phyloP scores from a whole-genome alignment of 495 filamentous ascomycete genomes.

The Penicillium salamii region DNA sequence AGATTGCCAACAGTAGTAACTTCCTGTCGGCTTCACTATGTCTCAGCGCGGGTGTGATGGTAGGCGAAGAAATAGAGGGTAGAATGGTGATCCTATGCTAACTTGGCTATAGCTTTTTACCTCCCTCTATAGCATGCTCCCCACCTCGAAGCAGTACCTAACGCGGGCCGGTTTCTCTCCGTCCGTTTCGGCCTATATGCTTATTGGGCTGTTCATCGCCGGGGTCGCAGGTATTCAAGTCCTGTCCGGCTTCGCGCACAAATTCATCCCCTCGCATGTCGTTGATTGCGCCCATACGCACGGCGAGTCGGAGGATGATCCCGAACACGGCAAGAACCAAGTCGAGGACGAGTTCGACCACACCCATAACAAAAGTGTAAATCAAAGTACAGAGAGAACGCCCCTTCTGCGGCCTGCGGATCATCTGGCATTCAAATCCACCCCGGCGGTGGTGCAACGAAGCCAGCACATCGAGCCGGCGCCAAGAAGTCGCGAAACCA shows the following conservation, averaged over 20 bases:
- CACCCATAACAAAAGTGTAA: constrained; percentile 13
- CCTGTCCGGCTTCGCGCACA: constrained; percentile 76
- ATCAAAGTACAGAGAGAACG: constrained; percentile 38
- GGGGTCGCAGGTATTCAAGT: constrained; percentile 84
- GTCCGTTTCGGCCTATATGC: constrained; percentile 62
- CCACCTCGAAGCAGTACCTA: constrained; percentile 75
- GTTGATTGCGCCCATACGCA: constrained; percentile 91
- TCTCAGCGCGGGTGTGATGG: constrained; percentile 97
- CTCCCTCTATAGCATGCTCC: constrained; percentile 91
- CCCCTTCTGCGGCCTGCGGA: constrained; percentile 35
- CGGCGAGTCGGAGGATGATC: constrained; percentile 32
- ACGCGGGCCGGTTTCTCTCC: constrained; percentile 62
- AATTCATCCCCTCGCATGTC: constrained; percentile 83
- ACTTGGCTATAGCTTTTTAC: constrained; percentile 75
- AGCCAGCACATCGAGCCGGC: constrained; percentile 1
- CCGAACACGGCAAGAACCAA: constrained; percentile 26
- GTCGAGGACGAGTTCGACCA: constrained; percentile 13
- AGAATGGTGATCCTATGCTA: background rate
- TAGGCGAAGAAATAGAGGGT: constrained; percentile 36
- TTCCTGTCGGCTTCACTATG: constrained; percentile 89
- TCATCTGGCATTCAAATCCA: constrained; percentile 21
- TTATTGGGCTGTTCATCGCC: constrained; percentile 74
- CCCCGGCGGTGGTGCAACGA: constrained; percentile 21
- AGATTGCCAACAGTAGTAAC: constrained; percentile 81
- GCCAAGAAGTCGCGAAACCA: constrained; percentile 30